Evolutionary conservation across 371 early-diverging fungal species (phyloP), one percentile per base, ranked within the genome.

Genomic region (Gilbertella persicaria): DNA sequence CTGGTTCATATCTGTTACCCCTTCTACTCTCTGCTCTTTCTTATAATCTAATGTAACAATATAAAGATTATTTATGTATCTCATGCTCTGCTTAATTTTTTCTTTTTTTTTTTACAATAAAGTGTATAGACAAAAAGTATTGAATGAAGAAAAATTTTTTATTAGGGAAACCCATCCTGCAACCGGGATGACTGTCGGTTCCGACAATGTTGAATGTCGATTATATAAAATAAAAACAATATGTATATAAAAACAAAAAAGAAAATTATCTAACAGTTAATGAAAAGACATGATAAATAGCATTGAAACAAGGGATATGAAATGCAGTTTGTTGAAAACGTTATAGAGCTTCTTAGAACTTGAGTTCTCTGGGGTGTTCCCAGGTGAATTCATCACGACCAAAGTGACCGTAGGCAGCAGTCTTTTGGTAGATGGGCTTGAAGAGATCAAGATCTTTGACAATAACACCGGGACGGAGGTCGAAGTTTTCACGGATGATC

Each of bases 351-450:
- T n/a, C n/a, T n/a, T 87, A 91, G 78, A 89, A 84, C 79, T 87
- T 85, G 66, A 92, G 87, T 40, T 76, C 67, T 88, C 91, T 94
- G 75, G 94, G 93, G 78, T 94, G 84, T 83, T 97, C 97, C 99
- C 99, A 98, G 56, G 90, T 79, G 88, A 95, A 95, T 75, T 95
- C 91, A 46, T 82, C 81, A 68, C 98, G 94, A 64, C 99, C 99
- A 83, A 98, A 98, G 88, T 99, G 99, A 60, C 99, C 99, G 79
- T 98, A 99, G 65, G 90, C 86, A 47, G 99, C 97, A 49, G 99
- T 96, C 81, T 93, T 82, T 77, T 87, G 87, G 89, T 98, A 99
- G 76, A 96, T 93, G 67, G 99, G 99, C 86, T 94, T 92, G 88
- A 88, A 92, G 60, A 99, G 90, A 70, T 96, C 91, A 45, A 99